These are phyloP conservation scores for Pholiota microspora DNA, from an alignment of 768 basidiomycete species.

Conservation along the genomic window DNA sequence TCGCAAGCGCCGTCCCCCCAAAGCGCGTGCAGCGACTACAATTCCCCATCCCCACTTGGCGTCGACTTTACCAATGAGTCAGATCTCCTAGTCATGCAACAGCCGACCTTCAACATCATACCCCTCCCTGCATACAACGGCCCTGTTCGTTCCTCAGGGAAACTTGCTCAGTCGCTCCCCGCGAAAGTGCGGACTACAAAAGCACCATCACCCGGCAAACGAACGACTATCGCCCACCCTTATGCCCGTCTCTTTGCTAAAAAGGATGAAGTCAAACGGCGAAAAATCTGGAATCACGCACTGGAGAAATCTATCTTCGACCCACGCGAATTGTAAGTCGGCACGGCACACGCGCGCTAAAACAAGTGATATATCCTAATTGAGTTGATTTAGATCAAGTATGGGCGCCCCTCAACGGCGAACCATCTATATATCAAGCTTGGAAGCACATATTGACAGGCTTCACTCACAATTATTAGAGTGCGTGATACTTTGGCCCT, in stretches of 20 bases:
- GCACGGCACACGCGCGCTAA: background rate
- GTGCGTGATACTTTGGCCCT: slow-evolving; percentile 18
- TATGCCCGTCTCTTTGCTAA: slow-evolving; percentile 70
- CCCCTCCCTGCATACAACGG: background rate
- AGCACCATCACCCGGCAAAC: slow-evolving; percentile 5
- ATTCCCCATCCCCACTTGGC: background rate
- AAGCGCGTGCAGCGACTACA: background rate
- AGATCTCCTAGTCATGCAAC: too few species aligned
- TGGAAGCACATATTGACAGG: slow-evolving; percentile 70
- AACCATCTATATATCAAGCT: slow-evolving; percentile 67
- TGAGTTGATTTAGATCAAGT: slow-evolving; percentile 44
- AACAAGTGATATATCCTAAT: background rate
- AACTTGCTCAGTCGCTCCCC: background rate
- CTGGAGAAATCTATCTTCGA: slow-evolving; percentile 72
- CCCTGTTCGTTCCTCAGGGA: background rate
- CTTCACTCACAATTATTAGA: slow-evolving; percentile 58
- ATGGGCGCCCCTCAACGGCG: slow-evolving; percentile 68
- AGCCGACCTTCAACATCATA: too few species aligned
- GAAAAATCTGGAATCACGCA: slow-evolving; percentile 77
- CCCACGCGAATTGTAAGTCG: slow-evolving; percentile 60
- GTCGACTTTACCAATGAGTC: too few species aligned
- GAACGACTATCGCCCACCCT: slow-evolving; percentile 49
- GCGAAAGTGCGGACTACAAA: slow-evolving; percentile 8
- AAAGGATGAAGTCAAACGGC: slow-evolving; percentile 60
- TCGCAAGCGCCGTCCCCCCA: background rate